Percentiles rank a stretch among this genome's conserved stretches.
These are phyloP conservation scores for Alternaria angustiovoidea DNA, from an alignment of 2,329 filamentous ascomycete species.

Conservation along the genomic window DNA sequence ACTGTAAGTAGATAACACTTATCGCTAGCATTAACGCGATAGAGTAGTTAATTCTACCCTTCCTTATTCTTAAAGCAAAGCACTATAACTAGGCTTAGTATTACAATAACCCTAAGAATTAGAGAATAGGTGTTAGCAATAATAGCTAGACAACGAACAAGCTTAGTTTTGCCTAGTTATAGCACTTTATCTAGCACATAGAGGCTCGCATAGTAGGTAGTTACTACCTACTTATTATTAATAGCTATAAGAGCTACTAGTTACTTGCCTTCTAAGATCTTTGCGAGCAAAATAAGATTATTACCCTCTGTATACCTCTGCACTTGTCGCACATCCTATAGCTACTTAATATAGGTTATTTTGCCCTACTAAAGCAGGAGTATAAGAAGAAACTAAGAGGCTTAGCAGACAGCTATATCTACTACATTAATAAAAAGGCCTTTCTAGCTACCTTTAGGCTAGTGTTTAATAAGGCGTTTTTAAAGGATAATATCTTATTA, in stretches of 20 bases:
- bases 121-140: slow-evolving; percentile 34
- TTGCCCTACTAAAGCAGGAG: not conserved
- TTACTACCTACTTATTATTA: slow-evolving; percentile 50
- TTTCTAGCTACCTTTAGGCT: slow-evolving; percentile 32
- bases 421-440: slow-evolving; percentile 35
- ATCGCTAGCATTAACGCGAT: slow-evolving; percentile 15
- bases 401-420: slow-evolving; percentile 38
- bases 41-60: slow-evolving; percentile 15
- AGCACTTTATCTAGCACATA: slow-evolving; percentile 49
- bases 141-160: slow-evolving; percentile 50
- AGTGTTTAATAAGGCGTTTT: slow-evolving; percentile 24
- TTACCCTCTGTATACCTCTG: slow-evolving; percentile 48
- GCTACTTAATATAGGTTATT: not conserved
- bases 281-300: slow-evolving; percentile 50
- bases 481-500: slow-evolving; percentile 16
- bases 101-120: slow-evolving; percentile 24
- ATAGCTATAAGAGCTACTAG: slow-evolving; percentile 50
- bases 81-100: slow-evolving; percentile 17
- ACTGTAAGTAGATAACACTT: slow-evolving; percentile 20
- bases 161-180: slow-evolving; percentile 45
- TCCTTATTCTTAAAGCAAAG: not conserved
- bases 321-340: not conserved
- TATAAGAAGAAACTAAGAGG: slow-evolving; percentile 29
- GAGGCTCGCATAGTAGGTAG: slow-evolving; percentile 28
- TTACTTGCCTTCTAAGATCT: slow-evolving; percentile 47